Evolutionary conservation across 805 yeast genomes (phyloP), one percentile per base, ranked within the genome.

Genomic region (Allodekkera sacchari): DNA sequence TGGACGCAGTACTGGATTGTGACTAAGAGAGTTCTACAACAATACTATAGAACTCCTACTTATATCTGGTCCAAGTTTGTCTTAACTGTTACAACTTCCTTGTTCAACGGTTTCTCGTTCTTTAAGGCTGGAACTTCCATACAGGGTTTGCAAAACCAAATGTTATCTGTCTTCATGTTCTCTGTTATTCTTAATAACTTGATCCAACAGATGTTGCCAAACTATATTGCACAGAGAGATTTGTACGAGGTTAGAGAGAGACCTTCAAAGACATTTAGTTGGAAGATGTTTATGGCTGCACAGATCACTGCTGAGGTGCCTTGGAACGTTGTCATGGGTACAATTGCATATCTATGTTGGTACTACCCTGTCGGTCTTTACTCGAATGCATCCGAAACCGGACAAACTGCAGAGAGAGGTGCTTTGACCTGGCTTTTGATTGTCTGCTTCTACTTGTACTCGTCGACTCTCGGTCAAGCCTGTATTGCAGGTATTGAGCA

Each of bases 121-220:
- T 77, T 70, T 57, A 77, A 75, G 38, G 81, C 85, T 22, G 62
- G 64, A 34, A 66, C 65, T 16, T 68, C 84, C 10, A 50, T 66
- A 28, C 84, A 74, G 57, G 77, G 83, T 50, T 53, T 83, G 46
- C 95, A 85, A 55, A 83, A 83, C 56, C 92, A 80, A 61, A 76
- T 82, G 85, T 72, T 80, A 45, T 64, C 87, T 3, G 50, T 79
- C 27, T 83, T 83, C 61, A 77, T 81, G 84, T 68, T 75, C 46
- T 50, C 72, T 25, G 64, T 72, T 44, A 60, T 69, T 30, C 64
- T 74, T 57, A 66, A 66, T 41, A 74, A 81, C 16, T 47, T 76
- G 44, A 49, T 74, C 30, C 73, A 76, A 41, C 87, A 80, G 52
- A 64, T 71, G 58, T 55, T 77, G 42, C 85, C 87, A 13, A 52